Base-by-base conservation (phyloP, 1,139 yeast species). In the Candida labiduridarum region DNA sequence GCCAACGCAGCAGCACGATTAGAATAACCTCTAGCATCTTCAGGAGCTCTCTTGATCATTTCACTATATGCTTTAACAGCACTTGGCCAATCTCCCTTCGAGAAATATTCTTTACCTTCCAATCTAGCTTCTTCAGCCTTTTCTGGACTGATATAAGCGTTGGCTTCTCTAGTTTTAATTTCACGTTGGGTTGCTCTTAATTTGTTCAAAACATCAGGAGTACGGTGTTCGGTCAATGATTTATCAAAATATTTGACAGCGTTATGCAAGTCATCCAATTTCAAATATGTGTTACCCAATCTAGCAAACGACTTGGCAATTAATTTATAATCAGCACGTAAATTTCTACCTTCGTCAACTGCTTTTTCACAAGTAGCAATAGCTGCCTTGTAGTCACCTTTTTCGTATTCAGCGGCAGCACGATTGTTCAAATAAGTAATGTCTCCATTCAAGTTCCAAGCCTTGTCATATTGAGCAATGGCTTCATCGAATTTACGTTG, bases 1-100 rank as follows among this genome's bases (percentile, higher is more conserved):
- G 96, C 85, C 66, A 88, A 83, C 1, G 96, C 97, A 40, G 99
- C 99, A 49, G 99, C 99, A 72, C 99, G 88, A 76, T 95, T 95
- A 43, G 96, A 91, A 71, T 92, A 95, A 49, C 98, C 99, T 71
- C 97, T 85, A 34, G 96, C 96, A 70, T 95, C 99, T 52, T 85
- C 84, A 52, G 99, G 99, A 2, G 95, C 92, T 67, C 99, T 87
- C 75, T 91, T 89, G 63, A 92, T 79, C 90, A 95, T 94, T 72
- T 95, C 99, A 47, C 96, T 79, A 73, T 95, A 95, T 10, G 96
- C 87, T 68, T 89, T 89, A 49, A 95, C 97, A 34, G 99, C 98
- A 59, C 79, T 87, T 56, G 99, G 98, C 97, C 97, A 92, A 71
- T 94, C 96, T 42, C 90, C 95, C 62, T 88, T 87, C 58, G 88